Conservation (phyloP, 148 eudicot genomes). For the Nepenthes mirabilis region DNA sequence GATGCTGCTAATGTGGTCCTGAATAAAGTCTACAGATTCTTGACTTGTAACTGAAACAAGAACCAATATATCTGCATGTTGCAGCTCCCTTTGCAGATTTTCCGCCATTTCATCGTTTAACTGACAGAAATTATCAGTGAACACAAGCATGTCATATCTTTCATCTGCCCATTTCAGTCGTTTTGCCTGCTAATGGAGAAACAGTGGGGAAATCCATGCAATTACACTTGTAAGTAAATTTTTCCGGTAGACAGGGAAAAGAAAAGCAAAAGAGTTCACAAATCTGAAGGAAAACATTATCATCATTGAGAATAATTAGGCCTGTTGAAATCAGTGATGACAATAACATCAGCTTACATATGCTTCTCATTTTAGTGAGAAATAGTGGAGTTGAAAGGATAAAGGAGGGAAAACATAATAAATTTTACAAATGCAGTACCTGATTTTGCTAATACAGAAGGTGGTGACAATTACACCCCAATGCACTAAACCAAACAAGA, state of each 20-base stretch:
- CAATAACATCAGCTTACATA: no score
- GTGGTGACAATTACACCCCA: no score
- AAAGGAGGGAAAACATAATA: no score
- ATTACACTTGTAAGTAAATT: neutral
- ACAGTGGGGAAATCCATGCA: neutral
- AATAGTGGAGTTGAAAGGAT: no score
- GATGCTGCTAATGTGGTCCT: conserved; percentile 25
- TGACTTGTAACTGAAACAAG: conserved; percentile 52
- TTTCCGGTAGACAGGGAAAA: neutral
- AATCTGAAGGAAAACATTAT: conserved; percentile 1
- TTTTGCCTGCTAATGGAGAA: conserved; percentile 37
- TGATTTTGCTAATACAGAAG: no score
- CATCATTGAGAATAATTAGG: neutral
- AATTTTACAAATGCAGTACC: no score
- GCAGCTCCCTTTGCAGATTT: conserved; percentile 29
- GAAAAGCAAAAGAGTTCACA: neutral
- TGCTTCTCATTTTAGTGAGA: no score
- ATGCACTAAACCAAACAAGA: no score
- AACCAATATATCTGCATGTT: conserved; percentile 43
- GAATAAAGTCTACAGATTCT: conserved; percentile 56
- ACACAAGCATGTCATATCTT: conserved; percentile 60
- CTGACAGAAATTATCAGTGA: conserved; percentile 27
- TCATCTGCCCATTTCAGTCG: conserved; percentile 85
- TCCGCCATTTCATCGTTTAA: conserved; percentile 10
- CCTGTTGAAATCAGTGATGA: neutral